phyloP scores from a whole-genome alignment of 805 yeast species.

The Starmerella vaccinii region DNA sequence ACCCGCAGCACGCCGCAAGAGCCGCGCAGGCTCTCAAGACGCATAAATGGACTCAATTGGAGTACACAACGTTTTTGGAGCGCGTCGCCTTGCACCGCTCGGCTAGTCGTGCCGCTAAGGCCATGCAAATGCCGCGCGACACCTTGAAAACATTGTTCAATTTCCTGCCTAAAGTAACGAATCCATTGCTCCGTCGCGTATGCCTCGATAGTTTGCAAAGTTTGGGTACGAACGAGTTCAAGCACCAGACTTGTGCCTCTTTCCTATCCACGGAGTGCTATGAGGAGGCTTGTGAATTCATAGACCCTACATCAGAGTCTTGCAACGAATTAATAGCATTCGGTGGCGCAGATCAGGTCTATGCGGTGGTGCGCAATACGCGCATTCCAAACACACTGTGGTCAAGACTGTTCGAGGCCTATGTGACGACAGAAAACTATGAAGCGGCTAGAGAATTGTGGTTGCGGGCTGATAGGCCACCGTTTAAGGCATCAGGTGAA shows the following conservation, averaged over 20 bases:
- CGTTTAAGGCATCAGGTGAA: neutral
- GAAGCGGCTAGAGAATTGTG: slow-evolving; percentile 10
- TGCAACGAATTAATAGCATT: neutral
- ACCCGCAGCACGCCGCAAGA: slow-evolving; percentile 5
- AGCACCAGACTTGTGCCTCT: neutral
- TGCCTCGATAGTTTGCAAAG: slow-evolving; percentile 3
- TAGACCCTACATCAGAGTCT: neutral
- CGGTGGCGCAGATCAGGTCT: neutral
- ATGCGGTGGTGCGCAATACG: neutral
- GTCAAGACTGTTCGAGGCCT: slow-evolving; percentile 7
- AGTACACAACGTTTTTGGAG: slow-evolving; percentile 11
- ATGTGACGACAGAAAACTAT: slow-evolving; percentile 4
- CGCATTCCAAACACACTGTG: neutral
- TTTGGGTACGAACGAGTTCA: neutral
- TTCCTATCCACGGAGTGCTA: neutral
- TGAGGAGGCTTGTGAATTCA: neutral
- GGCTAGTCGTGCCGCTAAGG: neutral
- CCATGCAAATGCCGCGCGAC: neutral
- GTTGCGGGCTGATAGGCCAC: slow-evolving; percentile 5
- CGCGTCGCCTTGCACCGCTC: neutral
- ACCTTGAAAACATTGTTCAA: neutral
- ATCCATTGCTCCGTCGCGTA: slow-evolving; percentile 14
- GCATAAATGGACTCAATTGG: slow-evolving; percentile 6
- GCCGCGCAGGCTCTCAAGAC: slow-evolving; percentile 10
- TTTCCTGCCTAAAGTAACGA: slow-evolving; percentile 3